Conservation (phyloP, 2,329 filamentous ascomycete genomes). For the Ascocoryne sarcoides region DNA sequence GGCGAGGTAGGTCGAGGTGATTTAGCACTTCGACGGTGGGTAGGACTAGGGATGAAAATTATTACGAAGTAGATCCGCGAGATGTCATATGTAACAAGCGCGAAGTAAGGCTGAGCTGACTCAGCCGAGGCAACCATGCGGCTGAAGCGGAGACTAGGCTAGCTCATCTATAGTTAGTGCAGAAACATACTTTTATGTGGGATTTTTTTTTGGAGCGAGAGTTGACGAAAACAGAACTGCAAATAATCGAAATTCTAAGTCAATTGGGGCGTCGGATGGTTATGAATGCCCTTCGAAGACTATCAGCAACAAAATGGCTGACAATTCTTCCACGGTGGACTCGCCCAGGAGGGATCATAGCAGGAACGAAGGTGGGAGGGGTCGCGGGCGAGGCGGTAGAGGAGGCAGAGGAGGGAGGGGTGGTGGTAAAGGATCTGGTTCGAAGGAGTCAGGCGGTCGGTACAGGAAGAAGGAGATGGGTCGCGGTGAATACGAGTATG, state of each 20-base stretch:
- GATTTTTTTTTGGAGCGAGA: no score
- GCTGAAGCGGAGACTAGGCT: no score
- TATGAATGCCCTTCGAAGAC: conserved; percentile 18
- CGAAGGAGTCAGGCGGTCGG: conserved; percentile 29
- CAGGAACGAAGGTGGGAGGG: conserved; percentile 13
- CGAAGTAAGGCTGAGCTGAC: background rate
- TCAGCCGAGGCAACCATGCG: no score
- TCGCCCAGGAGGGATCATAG: conserved; percentile 1
- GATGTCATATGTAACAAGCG: background rate
- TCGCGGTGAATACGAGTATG: conserved; percentile 56
- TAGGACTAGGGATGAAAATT: background rate
- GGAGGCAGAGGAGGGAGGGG: conserved; percentile 15
- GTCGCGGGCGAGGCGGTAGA: conserved; percentile 14
- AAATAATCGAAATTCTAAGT: no score
- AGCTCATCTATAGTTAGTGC: no score
- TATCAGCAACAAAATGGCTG: conserved; percentile 17
- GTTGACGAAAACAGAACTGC: no score
- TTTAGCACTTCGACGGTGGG: no score
- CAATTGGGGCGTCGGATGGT: no score
- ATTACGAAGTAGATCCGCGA: no score
- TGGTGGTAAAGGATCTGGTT: conserved; percentile 42
- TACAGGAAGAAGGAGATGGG: conserved; percentile 61
- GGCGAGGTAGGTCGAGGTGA: no score
- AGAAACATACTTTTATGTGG: no score
- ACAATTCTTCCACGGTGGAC: conserved; percentile 14